Percentiles rank a stretch among this genome's conserved stretches.
phyloP scores from a whole-genome alignment of 1,284 basidiomycete genomes.

The Boletellus deceptivus region DNA sequence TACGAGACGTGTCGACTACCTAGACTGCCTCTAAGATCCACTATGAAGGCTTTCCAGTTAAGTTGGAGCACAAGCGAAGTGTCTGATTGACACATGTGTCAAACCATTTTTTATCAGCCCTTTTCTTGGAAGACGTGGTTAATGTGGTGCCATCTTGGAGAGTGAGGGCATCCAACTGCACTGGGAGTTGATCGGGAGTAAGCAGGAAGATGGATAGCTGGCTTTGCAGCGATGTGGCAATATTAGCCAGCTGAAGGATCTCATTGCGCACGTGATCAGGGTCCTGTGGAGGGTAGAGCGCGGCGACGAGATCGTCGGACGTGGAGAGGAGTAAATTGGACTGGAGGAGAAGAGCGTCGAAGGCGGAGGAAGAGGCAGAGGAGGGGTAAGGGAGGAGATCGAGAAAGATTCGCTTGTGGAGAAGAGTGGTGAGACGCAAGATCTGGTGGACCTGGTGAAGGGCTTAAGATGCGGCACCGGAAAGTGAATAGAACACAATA shows the following conservation, averaged over 20 bases:
- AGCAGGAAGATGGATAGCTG: slow-evolving; percentile 30
- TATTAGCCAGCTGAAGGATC: slow-evolving; percentile 37
- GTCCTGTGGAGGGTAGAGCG: slow-evolving; percentile 63
- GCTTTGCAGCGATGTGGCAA: slow-evolving; percentile 38
- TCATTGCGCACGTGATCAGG: slow-evolving; percentile 39
- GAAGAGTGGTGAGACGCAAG: slow-evolving; percentile 55
- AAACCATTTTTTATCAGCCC: slow-evolving; percentile 50
- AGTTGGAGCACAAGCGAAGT: slow-evolving; percentile 32
- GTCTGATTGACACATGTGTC: slow-evolving; percentile 62
- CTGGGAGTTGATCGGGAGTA: slow-evolving; percentile 27
- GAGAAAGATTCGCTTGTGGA: slow-evolving; percentile 59
- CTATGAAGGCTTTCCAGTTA: background rate
- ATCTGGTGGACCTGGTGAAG: slow-evolving; percentile 50
- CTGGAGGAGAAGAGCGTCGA: slow-evolving; percentile 51
- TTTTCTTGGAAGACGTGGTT: slow-evolving; percentile 22
- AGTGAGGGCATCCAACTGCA: slow-evolving; percentile 35
- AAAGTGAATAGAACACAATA: slow-evolving; percentile 26
- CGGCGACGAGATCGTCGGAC: slow-evolving; percentile 62
- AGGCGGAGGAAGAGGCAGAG: slow-evolving; percentile 24
- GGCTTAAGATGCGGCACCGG: slow-evolving; percentile 2
- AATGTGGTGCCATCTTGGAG: slow-evolving; percentile 20
- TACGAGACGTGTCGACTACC: slow-evolving; percentile 9
- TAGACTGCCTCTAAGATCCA: slow-evolving; percentile 1
- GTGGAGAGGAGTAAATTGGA: slow-evolving; percentile 52
- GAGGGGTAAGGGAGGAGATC: slow-evolving; percentile 44